Evolutionary conservation across 352 stramenopile species (phyloP).

Genomic region (Phytophthora pisi): DNA sequence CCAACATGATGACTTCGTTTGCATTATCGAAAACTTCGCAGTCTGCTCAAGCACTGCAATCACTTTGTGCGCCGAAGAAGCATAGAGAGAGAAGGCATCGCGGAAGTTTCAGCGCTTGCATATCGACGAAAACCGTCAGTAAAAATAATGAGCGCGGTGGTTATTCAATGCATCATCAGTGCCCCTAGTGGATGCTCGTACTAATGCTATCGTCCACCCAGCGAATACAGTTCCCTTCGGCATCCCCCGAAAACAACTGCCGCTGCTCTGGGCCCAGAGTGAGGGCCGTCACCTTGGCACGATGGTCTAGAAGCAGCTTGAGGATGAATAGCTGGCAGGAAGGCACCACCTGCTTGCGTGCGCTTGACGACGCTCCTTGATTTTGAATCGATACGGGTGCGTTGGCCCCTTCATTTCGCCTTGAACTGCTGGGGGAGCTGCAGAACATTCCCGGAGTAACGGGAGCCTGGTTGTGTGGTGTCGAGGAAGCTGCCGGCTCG

Average conservation of each 20-base stretch:
- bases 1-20: neutral
- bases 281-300: constrained; percentile 60
- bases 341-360: constrained; percentile 51
- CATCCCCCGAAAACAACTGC: constrained; percentile 71
- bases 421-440: constrained; percentile 9
- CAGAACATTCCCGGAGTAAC: constrained; percentile 1
- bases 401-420: neutral
- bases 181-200: constrained; percentile 53
- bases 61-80: neutral
- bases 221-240: constrained; percentile 74
- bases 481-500: neutral
- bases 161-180: neutral
- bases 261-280: constrained; percentile 64
- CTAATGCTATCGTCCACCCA: constrained; percentile 84
- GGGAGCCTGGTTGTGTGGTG: neutral
- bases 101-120: constrained; percentile 22
- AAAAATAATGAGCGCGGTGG: constrained; percentile 19
- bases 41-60: neutral
- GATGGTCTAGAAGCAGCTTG: constrained; percentile 79
- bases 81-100: neutral
- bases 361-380: constrained; percentile 3
- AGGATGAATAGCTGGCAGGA: constrained; percentile 78
- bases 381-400: constrained; percentile 16
- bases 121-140: constrained; percentile 19
- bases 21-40: neutral